These are phyloP conservation scores for Lentinula aciculospora DNA, from an alignment of 768 basidiomycete genomes.

Conservation along the genomic window DNA sequence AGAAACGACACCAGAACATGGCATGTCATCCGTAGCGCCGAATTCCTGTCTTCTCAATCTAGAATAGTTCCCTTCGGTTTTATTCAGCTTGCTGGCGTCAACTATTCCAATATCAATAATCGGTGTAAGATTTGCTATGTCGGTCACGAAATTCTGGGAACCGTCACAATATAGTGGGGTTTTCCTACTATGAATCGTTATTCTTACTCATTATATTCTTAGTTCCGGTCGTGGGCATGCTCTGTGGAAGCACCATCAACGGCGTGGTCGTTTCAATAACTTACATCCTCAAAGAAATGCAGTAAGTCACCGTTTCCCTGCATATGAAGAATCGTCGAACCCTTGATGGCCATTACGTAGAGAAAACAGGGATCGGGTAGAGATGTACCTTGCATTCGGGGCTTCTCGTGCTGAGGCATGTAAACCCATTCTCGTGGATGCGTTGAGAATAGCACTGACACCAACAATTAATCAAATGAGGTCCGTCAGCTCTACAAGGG, in stretches of 20 bases:
- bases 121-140: constrained; percentile 73
- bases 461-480: constrained; percentile 88
- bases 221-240: constrained; percentile 87
- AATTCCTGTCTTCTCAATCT: neutral
- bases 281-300: constrained; percentile 70
- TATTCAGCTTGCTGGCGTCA: constrained; percentile 65
- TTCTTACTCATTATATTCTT: neutral
- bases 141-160: constrained; percentile 73
- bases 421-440: constrained; percentile 70
- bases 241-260: constrained; percentile 75
- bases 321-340: too few species aligned
- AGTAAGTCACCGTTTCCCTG: too few species aligned
- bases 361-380: constrained; percentile 81
- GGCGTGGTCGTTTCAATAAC: constrained; percentile 67
- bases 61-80: constrained; percentile 58
- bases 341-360: too few species aligned
- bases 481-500: constrained; percentile 25
- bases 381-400: constrained; percentile 82
- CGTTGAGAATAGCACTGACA: constrained; percentile 71
- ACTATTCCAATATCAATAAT: constrained; percentile 78
- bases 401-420: constrained; percentile 83
- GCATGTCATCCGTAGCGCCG: constrained; percentile 25
- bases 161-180: constrained; percentile 76
- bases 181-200: neutral
- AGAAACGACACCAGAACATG: constrained; percentile 70